Base-by-base conservation (phyloP, 2,329 filamentous ascomycete genomes). In the Penicillium sp. region DNA sequence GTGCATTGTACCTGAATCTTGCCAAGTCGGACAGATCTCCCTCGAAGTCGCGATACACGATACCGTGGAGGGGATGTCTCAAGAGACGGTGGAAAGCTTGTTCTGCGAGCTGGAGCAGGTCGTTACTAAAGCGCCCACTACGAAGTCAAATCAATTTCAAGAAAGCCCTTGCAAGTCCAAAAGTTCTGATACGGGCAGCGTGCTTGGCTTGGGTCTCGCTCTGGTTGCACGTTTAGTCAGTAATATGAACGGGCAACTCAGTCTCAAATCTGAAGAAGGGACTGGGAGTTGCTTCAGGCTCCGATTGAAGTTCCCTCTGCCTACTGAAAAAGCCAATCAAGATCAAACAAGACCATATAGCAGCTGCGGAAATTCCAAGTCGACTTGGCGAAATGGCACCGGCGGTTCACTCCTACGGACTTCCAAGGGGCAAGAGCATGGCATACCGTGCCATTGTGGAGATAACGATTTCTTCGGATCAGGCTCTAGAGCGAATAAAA, bases 201-300 rank as follows among this genome's bases (percentile, higher is more conserved):
- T 82, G 0, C 70, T 94, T 1, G 90, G 90, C 0, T 77, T 95
- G 5, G 90, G 89, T 0, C 75, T 95, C 6, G 89, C 89, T 0
- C 77, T 94, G 6, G 89, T 95, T 24, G 86, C 87, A 11, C 81
- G 90, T 37, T 87, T 88, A 28, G 77, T 95, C 24, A 80, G 84
- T 12, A 95, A 90, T 59, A 93, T 94, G 87, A 84, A 91, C 52
- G 90, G 89, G 0, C 89, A 94, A 60, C 67, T 95, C 34, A 81
- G 88, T 4, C 68, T 95, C 2, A 93, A 90, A 59, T 94, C 89
- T 0, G 87, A 91, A 58, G 78, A 85, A 63, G 85, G 85, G 2
- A 85, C 84, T 57, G 89, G 90, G 0, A 90, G 88, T 11, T 79
- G 85, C 47, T 94, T 95, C 54, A 82, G 88, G 24, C 80, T 95